Base-by-base conservation (phyloP, 192 early-diverging fungal species). In the Rhizoclosmatium sp. region DNA sequence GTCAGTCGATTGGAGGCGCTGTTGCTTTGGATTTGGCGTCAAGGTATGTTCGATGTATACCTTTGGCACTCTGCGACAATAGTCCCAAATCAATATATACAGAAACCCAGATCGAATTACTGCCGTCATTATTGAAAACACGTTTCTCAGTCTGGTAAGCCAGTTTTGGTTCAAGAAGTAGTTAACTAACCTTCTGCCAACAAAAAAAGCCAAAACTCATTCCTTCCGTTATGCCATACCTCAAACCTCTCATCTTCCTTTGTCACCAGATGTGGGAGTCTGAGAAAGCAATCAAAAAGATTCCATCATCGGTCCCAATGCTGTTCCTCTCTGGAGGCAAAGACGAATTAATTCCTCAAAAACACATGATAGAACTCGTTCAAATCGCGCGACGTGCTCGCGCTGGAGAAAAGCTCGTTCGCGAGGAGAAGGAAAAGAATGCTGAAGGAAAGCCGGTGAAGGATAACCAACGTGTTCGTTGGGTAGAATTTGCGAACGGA, bases 1-100 rank as follows among this genome's bases (percentile, higher is more conserved):
- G 97, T 0, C 98, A 99, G 80, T 96, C 94, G 5, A 92, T 99
- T 74, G 98, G 98, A 58, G 98, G 98, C 16, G 98, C 98, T 3
- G 97, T 98, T 39, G 95, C 97, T 7, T 93, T 97, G 71, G 87
- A 97, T 78, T 80, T 94, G 59, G 95, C 95, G 2, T 88, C 94
- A 40, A 89, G 62, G 91, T 31, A 31, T 31, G 31, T 31, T 31
- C 31, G 0, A 31, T 31, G 31, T 31, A 31, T 31, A 31, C 31
- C 31, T 31, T 31, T 31, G 31, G 31, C 31, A 31, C 31, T 31
- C 31, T 31, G 31, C 31, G 31, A 31, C 31, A 31, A 31, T 31
- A 31, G 31, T 31, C 31, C 31, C 31, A 31, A 31, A 31, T 31
- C 31, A 0, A 31, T 31, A 31, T 0, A 31, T 31, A 31, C 31